Base-by-base conservation (phyloP, 441 rosid species). In the Pelargonium exstipulatum region DNA sequence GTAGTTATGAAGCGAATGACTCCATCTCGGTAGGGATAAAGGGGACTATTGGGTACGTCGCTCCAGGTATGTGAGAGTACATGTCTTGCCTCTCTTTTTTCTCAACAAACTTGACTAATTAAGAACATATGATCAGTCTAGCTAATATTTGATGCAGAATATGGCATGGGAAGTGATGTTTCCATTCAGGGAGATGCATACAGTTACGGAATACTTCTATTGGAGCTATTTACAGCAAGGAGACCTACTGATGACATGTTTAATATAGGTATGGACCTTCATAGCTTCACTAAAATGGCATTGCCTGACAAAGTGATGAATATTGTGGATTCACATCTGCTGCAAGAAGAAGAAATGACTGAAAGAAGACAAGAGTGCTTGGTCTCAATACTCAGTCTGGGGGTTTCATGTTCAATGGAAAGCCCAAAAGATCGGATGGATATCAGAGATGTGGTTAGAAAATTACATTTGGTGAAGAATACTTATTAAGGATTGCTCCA, bases 11-110 rank as follows among this genome's bases (percentile, higher is more conserved):
- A 16, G 13, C 16, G 8, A 62, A 62, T 24, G 14, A 60, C 8
- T 14, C 74, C 9, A 62, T 35, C 64, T 66, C 74, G 5, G 0
- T 10, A 4, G 67, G 60, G 1, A 16, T 75, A 24, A 70, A 62
- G 2, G 78, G 78, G 24, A 61, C 78, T 9, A n/a, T 71, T 5
- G 74, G 74, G 0, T 70, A 60, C 29, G 67, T 53, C 22, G 42
- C 71, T 7, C 76, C 76, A 73, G 68, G 71, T 73, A 73, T 16
- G 24, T 5, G 3, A 22, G 37, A 32, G 37, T 32, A 4, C 37
- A 32, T 32, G 37, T 32, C 37, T 18, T 13, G 0, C 12, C 9
- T 73, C 49, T 10, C 5, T 16, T 2, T 49, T 58, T 12, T 8
- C 4, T 7, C 9, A 18, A 4, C 9, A 64, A 5, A 13, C 55